A percentile compares a stretch with the other conserved stretches of the same genome.
These are phyloP conservation scores for Lentinula guzmanii DNA, from an alignment of 768 basidiomycete species.

Conservation along the genomic window DNA sequence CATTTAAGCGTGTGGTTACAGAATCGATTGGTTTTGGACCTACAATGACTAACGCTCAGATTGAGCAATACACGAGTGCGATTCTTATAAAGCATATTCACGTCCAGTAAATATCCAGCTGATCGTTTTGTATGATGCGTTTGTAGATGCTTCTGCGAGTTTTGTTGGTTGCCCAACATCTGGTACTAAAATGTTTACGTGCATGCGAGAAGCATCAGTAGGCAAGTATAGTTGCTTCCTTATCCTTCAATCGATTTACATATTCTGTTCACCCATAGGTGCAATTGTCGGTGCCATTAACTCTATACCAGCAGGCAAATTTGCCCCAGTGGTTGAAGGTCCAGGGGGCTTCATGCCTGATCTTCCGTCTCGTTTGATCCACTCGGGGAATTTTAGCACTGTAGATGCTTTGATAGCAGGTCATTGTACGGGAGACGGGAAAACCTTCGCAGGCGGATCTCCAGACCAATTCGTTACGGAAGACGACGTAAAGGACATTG, in stretches of 20 bases:
- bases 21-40: conserved; percentile 39
- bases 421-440: conserved; percentile 38
- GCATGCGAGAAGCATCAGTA: conserved; percentile 29
- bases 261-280: conserved; percentile 15
- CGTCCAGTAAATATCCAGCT: background rate
- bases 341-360: conserved; percentile 24
- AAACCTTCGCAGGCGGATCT: conserved; percentile 30
- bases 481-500: conserved; percentile 28
- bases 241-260: background rate
- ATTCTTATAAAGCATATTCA: background rate
- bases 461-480: conserved; percentile 32
- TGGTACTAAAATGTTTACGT: conserved; percentile 23
- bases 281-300: conserved; percentile 34
- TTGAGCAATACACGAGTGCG: conserved; percentile 26
- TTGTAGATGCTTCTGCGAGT: conserved; percentile 22
- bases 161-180: conserved; percentile 23
- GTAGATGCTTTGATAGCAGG: conserved; percentile 30
- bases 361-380: conserved; percentile 29
- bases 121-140: background rate
- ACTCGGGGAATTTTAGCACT: conserved; percentile 22
- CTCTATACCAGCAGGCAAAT: conserved; percentile 22
- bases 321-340: conserved; percentile 24
- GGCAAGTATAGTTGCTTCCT: conserved; percentile 11
- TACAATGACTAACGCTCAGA: conserved; percentile 20
- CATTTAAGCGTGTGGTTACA: conserved; percentile 34